A percentile compares a stretch with the other conserved stretches of the same genome.
Evolutionary conservation across 2,329 filamentous ascomycete genomes (phyloP).

Genomic region (Akanthomyces dipterigenus): DNA sequence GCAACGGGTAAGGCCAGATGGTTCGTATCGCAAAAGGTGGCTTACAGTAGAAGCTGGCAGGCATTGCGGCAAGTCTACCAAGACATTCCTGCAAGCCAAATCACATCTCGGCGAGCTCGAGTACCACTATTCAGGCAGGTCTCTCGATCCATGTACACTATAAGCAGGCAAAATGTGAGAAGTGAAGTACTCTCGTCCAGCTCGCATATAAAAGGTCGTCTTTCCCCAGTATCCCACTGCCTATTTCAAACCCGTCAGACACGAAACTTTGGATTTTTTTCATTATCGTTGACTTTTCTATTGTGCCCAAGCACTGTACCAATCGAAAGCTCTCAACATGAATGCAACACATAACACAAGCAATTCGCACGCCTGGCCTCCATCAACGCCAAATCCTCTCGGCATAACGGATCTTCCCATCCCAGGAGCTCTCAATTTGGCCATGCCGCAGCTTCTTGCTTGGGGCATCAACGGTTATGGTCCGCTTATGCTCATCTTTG

Average conservation of each 20-base stretch:
- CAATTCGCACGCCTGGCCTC: background rate
- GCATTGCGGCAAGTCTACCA: no score
- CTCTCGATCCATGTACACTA: no score
- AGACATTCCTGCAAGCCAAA: no score
- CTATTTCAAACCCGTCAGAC: background rate
- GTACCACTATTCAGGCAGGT: no score
- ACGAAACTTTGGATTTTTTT: background rate
- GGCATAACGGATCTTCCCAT: background rate
- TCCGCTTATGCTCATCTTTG: background rate
- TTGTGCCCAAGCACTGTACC: background rate
- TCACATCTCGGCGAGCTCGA: no score
- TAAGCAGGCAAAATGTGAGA: no score
- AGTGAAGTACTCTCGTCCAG: no score
- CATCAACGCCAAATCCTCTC: background rate
- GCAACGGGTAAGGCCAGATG: no score
- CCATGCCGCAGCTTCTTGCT: background rate
- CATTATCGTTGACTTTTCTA: background rate
- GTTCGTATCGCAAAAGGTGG: no score
- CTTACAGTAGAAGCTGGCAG: no score
- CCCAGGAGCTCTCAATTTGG: background rate
- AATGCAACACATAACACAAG: background rate
- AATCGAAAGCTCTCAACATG: background rate
- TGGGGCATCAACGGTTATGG: background rate
- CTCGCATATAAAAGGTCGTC: background rate
- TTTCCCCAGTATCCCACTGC: background rate